A percentile compares a stretch with the other conserved stretches of the same genome.
These are phyloP conservation scores for Globisporangium paddicum DNA, from an alignment of 352 stramenopile genomes.

Conservation along the genomic window DNA sequence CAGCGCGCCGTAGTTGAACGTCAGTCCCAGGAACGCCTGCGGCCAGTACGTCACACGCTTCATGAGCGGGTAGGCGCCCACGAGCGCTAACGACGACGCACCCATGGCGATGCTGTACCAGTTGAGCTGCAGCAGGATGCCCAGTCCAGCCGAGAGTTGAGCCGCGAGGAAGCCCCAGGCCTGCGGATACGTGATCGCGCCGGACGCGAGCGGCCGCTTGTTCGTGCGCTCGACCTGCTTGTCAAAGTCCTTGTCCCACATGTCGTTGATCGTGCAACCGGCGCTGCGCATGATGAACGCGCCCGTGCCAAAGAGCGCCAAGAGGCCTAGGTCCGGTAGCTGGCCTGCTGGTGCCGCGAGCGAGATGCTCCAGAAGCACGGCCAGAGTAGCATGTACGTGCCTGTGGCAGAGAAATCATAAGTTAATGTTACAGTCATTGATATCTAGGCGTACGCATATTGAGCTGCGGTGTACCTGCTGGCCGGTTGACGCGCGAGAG, in stretches of 20 bases:
- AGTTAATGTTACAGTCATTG: not conserved
- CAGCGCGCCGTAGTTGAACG: constrained; percentile 98
- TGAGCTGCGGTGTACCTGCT: constrained; percentile 26
- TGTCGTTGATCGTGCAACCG: constrained; percentile 99
- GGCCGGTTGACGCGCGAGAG: constrained; percentile 82
- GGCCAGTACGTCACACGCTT: constrained; percentile 98
- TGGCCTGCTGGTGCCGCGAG: constrained; percentile 83
- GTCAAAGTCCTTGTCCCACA: constrained; percentile 99
- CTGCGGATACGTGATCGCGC: constrained; percentile 87
- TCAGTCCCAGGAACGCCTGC: constrained; percentile 95
- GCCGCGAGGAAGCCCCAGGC: constrained; percentile 91
- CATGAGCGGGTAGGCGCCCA: constrained; percentile 96
- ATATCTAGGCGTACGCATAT: not conserved
- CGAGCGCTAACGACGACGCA: constrained; percentile 90
- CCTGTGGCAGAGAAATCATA: constrained; percentile 13
- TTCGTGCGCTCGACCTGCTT: constrained; percentile 94
- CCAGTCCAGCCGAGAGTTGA: constrained; percentile 91
- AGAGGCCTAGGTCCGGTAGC: constrained; percentile 75
- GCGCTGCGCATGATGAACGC: constrained; percentile 96
- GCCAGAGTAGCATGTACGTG: constrained; percentile 97
- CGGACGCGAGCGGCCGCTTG: constrained; percentile 91
- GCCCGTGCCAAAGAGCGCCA: constrained; percentile 84
- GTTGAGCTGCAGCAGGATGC: constrained; percentile 94
- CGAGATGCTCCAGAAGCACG: constrained; percentile 96
- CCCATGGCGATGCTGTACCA: constrained; percentile 92